phyloP scores from a whole-genome alignment of 768 basidiomycete species.

The Pleurotus citrinopileatus region DNA sequence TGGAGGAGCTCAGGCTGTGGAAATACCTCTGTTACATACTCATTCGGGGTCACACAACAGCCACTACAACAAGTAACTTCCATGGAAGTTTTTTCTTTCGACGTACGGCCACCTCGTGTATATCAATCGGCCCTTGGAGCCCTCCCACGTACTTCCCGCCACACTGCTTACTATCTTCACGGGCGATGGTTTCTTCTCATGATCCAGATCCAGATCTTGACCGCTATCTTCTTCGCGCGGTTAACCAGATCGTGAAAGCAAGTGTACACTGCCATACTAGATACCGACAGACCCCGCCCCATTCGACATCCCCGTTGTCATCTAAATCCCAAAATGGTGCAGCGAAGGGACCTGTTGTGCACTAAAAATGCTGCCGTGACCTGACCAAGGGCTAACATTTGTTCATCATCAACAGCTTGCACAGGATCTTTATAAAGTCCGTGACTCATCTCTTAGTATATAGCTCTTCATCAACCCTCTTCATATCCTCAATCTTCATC shows the following conservation, averaged over 20 bases:
- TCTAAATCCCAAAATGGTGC: background rate
- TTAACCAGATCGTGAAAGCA: background rate
- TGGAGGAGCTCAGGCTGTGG: no score
- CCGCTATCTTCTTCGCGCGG: constrained; percentile 1
- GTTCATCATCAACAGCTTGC: constrained; percentile 6
- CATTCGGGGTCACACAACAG: no score
- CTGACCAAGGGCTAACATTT: background rate
- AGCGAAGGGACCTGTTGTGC: background rate
- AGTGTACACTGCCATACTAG: background rate
- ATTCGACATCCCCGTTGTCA: background rate
- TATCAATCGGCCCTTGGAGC: constrained; percentile 1
- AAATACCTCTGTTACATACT: no score
- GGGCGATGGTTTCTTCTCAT: background rate
- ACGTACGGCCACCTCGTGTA: constrained; percentile 1
- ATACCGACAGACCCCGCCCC: constrained; percentile 2
- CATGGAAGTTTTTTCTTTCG: background rate
- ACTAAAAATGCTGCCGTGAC: background rate
- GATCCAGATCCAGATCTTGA: constrained; percentile 3
- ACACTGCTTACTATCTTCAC: background rate
- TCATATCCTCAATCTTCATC: background rate
- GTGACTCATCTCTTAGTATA: background rate
- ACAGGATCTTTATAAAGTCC: background rate
- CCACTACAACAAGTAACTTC: background rate
- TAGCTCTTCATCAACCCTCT: background rate
- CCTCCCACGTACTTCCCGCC: background rate